Conservation (phyloP, 306 rosid species). For the Corylus americana region DNA sequence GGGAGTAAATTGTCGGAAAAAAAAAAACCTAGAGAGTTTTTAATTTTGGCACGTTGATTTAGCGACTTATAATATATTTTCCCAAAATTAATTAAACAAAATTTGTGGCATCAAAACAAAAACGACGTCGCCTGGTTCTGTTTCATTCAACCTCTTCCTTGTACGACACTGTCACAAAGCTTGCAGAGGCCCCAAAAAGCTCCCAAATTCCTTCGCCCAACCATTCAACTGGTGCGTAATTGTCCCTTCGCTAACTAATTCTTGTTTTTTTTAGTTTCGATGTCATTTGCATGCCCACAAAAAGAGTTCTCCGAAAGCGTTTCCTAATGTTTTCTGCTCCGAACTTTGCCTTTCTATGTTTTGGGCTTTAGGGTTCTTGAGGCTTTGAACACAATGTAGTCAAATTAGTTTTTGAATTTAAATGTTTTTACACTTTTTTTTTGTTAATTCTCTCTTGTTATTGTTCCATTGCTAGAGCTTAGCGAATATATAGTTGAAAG, state of each 20-base stretch:
- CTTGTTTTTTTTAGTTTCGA: background rate
- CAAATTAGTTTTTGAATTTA: background rate
- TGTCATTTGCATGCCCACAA: background rate
- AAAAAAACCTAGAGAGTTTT: too few relatives aligned
- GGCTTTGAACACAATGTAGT: conserved; percentile 1
- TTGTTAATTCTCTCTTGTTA: background rate
- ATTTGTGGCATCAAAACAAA: background rate
- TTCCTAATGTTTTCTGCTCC: background rate
- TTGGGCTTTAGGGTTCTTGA: conserved; percentile 12
- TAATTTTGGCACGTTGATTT: too few relatives aligned
- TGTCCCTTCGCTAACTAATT: background rate
- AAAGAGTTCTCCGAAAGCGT: background rate
- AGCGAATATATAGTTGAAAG: background rate
- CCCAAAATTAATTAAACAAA: too few relatives aligned
- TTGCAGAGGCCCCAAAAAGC: background rate
- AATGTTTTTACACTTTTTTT: background rate
- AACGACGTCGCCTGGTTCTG: conserved; percentile 18
- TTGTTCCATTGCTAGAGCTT: background rate
- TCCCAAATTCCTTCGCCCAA: background rate
- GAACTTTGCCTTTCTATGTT: background rate
- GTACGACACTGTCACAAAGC: background rate
- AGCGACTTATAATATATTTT: too few relatives aligned
- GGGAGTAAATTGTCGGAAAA: too few relatives aligned
- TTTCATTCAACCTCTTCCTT: background rate
- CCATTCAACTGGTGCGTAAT: background rate